Evolutionary conservation across 116 monocot species (phyloP).

Genomic region (Dioscorea cayenensis): DNA sequence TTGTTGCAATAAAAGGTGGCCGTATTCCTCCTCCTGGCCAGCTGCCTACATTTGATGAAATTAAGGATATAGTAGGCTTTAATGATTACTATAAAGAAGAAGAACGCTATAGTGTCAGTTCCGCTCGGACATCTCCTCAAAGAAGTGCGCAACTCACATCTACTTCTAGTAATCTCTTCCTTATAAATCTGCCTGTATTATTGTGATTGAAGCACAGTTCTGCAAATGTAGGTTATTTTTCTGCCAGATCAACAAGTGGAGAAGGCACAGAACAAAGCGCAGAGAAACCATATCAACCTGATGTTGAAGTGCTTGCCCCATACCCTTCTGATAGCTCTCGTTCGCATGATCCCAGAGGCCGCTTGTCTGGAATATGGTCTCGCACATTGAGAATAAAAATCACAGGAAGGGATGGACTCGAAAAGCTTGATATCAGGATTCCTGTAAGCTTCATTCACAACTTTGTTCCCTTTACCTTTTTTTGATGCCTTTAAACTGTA

Average conservation of each 20-base stretch:
- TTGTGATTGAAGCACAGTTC: not conserved
- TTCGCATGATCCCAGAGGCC: slow-evolving; percentile 32
- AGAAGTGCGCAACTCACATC: slow-evolving; percentile 17
- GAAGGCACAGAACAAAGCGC: slow-evolving; percentile 15
- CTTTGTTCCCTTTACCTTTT: not conserved
- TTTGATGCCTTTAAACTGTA: not conserved
- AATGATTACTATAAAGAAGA: slow-evolving; percentile 92
- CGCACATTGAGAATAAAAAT: slow-evolving; percentile 74
- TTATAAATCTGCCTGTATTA: too few species aligned
- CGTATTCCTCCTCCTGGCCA: slow-evolving; percentile 76
- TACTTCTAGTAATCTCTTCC: not conserved
- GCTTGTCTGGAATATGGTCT: slow-evolving; percentile 61
- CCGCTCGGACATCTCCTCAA: slow-evolving; percentile 18
- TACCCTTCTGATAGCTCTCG: slow-evolving; percentile 28
- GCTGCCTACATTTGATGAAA: slow-evolving; percentile 88
- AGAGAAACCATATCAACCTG: slow-evolving; percentile 31
- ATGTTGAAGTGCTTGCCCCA: slow-evolving; percentile 72
- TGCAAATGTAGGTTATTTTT: slow-evolving; percentile 31
- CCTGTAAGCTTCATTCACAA: slow-evolving; percentile 48
- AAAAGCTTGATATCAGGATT: slow-evolving; percentile 77
- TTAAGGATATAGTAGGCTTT: slow-evolving; percentile 82
- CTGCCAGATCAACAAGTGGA: slow-evolving; percentile 7
- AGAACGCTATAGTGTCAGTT: slow-evolving; percentile 38
- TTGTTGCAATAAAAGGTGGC: slow-evolving; percentile 78
- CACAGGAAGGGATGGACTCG: slow-evolving; percentile 68